These are phyloP conservation scores for Mortierella claussenii DNA, from an alignment of 192 early-diverging fungal genomes.

Conservation along the genomic window DNA sequence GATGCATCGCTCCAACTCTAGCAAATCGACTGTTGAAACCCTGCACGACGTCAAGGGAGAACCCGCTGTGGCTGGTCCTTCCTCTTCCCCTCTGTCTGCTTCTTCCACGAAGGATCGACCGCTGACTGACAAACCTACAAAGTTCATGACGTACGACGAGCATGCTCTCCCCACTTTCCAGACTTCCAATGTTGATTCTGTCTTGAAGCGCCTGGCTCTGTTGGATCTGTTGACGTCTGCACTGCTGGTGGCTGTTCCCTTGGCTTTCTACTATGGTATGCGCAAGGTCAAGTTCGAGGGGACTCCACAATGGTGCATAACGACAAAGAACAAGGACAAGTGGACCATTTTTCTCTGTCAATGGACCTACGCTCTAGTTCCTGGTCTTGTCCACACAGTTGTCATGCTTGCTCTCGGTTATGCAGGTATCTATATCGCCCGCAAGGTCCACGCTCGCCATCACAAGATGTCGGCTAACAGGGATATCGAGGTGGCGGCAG, in stretches of 20 bases:
- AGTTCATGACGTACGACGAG: conserved; percentile 20
- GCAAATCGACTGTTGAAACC: conserved; percentile 14
- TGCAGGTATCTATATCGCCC: conserved; percentile 16
- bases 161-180: conserved; percentile 37
- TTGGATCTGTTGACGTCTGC: conserved; percentile 27
- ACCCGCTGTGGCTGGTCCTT: background rate
- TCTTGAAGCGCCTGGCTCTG: conserved; percentile 21
- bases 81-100: background rate
- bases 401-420: conserved; percentile 39
- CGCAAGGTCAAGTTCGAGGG: conserved; percentile 28
- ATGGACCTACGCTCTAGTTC: conserved; percentile 30
- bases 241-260: conserved; percentile 21
- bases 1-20: conserved; percentile 24
- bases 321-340: conserved; percentile 18
- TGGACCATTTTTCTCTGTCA: conserved; percentile 49
- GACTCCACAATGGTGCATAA: conserved; percentile 16
- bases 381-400: conserved; percentile 23
- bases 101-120: background rate
- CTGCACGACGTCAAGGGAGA: background rate
- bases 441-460: conserved; percentile 20
- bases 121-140: conserved; percentile 2
- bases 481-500: conserved; percentile 9
- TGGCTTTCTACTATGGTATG: conserved; percentile 34
- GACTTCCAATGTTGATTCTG: conserved; percentile 5
- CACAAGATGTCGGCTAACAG: background rate